Base-by-base conservation (phyloP, 257 asterid genomes). In the Fraxinus americana region DNA sequence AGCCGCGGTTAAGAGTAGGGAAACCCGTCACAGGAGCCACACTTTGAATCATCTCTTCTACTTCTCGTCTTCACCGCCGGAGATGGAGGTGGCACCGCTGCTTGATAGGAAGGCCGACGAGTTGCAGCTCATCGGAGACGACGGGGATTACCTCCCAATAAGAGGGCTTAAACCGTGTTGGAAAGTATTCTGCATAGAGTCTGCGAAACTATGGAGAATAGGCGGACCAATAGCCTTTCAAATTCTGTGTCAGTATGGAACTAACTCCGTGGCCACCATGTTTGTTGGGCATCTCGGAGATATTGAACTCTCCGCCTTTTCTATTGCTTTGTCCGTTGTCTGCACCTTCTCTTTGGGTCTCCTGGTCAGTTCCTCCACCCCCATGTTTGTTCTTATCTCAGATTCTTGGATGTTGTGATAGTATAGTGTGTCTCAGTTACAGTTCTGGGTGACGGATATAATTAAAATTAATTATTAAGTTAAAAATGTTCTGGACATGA, bases 231-330 rank as follows among this genome's bases (percentile, higher is more conserved):
- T 92, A 19, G 96, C 96, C 4, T 82, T 92, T 5, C 94, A 85
- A 71, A 86, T 92, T 70, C 67, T 90, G 0, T 92, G 98, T 17
- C 94, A 91, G 83, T 92, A 69, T 63, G 88, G 87, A 21, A 83
- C 67, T 34, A 75, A 57, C 79, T 63, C 92, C 12, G 87, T 88
- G 5, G 80, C 92, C 14, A 83, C 79, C 72, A 79, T 92, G 39
- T 92, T 90, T 82, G 95, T 89, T 67, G 98, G 98, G 2, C 98
- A 93, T 59, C 84, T 91, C 67, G 97, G 98, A 16, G 91, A 91
- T 75, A 19, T 86, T 70, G 87, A 92, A 73, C 97, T 92, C 79
- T 83, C 93, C 4, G 90, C 98, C 16, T 83, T 91, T 72, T 85
- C 97, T 1, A 91, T 92, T 80, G 91, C 97, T 1, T 76, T 84